A percentile compares a stretch with the other conserved stretches of the same genome.
These are phyloP conservation scores for Musa schizocarpa DNA, from an alignment of 176 grass and related monocot genomes.

Conservation along the genomic window DNA sequence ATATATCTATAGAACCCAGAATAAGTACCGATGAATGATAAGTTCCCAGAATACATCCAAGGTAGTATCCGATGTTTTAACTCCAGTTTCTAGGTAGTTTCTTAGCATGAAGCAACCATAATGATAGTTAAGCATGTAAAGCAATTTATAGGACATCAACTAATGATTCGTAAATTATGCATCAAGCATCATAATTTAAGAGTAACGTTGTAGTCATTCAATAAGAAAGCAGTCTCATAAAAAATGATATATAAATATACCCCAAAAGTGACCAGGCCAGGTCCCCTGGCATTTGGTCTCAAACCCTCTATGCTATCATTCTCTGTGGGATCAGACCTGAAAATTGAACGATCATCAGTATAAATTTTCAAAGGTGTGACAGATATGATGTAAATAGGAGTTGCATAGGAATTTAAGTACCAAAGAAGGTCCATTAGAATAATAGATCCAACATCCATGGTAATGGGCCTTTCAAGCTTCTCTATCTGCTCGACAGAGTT, in stretches of 20 bases:
- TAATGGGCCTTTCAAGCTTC: slow-evolving; percentile 97
- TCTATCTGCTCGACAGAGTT: slow-evolving; percentile 90
- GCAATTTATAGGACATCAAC: not conserved
- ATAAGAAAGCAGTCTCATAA: not conserved
- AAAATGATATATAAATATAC: slow-evolving; percentile 26
- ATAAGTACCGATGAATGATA: too few relatives aligned
- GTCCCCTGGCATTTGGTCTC: slow-evolving; percentile 98
- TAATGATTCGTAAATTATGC: not conserved
- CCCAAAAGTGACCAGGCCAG: slow-evolving; percentile 93
- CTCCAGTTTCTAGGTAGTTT: not conserved
- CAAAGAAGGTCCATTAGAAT: slow-evolving; percentile 96
- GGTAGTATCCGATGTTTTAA: too few relatives aligned
- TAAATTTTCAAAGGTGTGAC: not conserved
- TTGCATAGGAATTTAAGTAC: slow-evolving; percentile 27
- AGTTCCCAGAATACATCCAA: too few relatives aligned
- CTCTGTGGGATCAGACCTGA: slow-evolving; percentile 97
- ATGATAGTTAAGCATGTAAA: not conserved
- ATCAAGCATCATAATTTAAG: not conserved
- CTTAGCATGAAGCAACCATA: not conserved
- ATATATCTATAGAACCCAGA: too few relatives aligned
- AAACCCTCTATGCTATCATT: slow-evolving; percentile 97
- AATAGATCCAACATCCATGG: slow-evolving; percentile 97
- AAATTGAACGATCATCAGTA: slow-evolving; percentile 9
- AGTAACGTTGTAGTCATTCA: not conserved
- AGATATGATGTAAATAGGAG: not conserved